Percentiles rank a stretch among this genome's conserved stretches.
These are phyloP conservation scores for Pezicula rhizophila DNA, from an alignment of 2,329 filamentous ascomycete species.

Conservation along the genomic window DNA sequence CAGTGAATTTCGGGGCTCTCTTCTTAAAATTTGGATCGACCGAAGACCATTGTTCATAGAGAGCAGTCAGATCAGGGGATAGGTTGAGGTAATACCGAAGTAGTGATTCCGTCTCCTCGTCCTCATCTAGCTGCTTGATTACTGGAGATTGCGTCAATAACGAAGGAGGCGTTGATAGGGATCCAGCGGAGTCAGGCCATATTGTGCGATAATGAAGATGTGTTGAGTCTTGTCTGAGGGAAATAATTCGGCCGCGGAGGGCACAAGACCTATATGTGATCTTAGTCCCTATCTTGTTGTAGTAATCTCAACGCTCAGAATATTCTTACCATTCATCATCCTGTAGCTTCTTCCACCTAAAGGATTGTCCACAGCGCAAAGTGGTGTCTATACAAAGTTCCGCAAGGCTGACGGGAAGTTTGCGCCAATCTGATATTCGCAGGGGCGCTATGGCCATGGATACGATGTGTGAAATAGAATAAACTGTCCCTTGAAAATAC, in stretches of 20 bases:
- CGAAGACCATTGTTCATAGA: constrained; percentile 84
- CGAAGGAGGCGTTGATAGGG: constrained; percentile 30
- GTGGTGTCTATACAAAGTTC: constrained; percentile 95
- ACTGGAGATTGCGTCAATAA: constrained; percentile 31
- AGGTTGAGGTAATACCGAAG: constrained; percentile 85
- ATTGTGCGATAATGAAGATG: constrained; percentile 75
- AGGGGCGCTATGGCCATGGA: constrained; percentile 19
- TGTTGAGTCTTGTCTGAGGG: constrained; percentile 73
- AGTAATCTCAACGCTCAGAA: background rate
- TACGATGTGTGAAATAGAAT: too few relatives aligned
- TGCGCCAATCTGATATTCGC: constrained; percentile 73
- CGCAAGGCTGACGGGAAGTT: constrained; percentile 71
- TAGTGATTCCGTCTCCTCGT: constrained; percentile 68
- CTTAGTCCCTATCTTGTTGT: constrained; percentile 14
- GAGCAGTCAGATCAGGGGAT: constrained; percentile 61
- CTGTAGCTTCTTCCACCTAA: constrained; percentile 82
- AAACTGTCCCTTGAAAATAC: too few relatives aligned
- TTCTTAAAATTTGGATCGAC: constrained; percentile 84
- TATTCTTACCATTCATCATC: constrained; percentile 71
- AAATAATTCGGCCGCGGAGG: constrained; percentile 77
- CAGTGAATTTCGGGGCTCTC: constrained; percentile 80
- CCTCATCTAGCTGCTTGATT: constrained; percentile 29
- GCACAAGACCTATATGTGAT: constrained; percentile 61
- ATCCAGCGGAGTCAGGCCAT: constrained; percentile 39
- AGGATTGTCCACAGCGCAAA: constrained; percentile 90